Evolutionary conservation across 2,329 filamentous ascomycete genomes (phyloP).

Genomic region (Neonectria coccinea): DNA sequence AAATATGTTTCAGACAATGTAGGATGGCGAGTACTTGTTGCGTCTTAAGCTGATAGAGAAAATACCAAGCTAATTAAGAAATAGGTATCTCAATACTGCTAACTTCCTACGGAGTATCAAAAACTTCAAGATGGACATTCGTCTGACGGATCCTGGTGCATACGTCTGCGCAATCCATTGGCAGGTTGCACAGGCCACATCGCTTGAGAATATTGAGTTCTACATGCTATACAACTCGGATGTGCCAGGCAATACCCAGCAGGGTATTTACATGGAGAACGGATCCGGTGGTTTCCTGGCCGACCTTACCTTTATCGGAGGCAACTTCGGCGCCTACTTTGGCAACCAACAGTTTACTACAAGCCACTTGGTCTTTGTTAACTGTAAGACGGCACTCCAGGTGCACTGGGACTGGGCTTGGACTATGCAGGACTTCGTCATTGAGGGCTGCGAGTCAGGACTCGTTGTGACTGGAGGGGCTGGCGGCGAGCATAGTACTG

Average conservation of each 20-base stretch:
- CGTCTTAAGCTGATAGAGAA: no score
- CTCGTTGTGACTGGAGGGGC: no score
- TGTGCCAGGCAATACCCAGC: slow-evolving; percentile 16
- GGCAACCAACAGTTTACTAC: slow-evolving; percentile 78
- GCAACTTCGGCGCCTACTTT: slow-evolving; percentile 54
- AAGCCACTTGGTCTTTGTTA: slow-evolving; percentile 62
- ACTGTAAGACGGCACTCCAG: slow-evolving; percentile 75
- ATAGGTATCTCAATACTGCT: slow-evolving; percentile 57
- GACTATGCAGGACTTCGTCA: slow-evolving; percentile 69
- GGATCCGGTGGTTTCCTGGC: slow-evolving; percentile 58
- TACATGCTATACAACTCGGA: slow-evolving; percentile 37
- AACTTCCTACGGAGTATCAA: slow-evolving; percentile 74
- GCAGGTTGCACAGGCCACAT: slow-evolving; percentile 71
- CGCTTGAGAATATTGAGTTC: slow-evolving; percentile 64
- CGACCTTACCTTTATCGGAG: slow-evolving; percentile 73
- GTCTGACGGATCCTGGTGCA: slow-evolving; percentile 45
- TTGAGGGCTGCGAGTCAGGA: no score
- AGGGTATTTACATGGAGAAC: slow-evolving; percentile 47
- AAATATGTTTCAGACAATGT: no score
- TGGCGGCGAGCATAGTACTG: no score
- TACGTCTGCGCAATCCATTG: slow-evolving; percentile 66
- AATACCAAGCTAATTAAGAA: no score
- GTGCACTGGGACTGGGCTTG: slow-evolving; percentile 82
- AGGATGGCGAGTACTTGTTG: no score
- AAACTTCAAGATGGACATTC: slow-evolving; percentile 72